phyloP scores from a whole-genome alignment of 1,139 yeast genomes.

The Diutina siamensis region DNA sequence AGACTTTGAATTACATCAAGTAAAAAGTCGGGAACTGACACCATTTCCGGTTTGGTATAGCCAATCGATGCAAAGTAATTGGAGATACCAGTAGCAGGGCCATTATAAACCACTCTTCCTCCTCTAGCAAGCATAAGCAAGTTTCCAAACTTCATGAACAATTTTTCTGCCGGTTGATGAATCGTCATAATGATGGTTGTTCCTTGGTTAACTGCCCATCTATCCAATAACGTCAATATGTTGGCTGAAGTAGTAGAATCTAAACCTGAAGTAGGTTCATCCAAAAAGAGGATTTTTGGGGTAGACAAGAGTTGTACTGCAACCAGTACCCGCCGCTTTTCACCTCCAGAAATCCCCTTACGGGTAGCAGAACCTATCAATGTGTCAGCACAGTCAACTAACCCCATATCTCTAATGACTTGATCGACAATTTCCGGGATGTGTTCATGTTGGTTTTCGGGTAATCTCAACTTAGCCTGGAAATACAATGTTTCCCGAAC shows the following conservation, averaged over 20 bases:
- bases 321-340: constrained; percentile 3
- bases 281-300: constrained; percentile 2
- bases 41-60: neutral
- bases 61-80: neutral
- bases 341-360: constrained; percentile 6
- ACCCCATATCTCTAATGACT: neutral
- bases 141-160: neutral
- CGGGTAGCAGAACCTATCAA: constrained; percentile 1
- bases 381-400: constrained; percentile 3
- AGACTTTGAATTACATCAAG: neutral
- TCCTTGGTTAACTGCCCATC: neutral
- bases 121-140: constrained; percentile 2
- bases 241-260: neutral
- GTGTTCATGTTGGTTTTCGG: neutral
- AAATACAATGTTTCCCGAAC: constrained; percentile 3
- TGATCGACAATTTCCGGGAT: neutral
- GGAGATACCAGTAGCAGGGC: neutral
- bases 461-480: constrained; percentile 2
- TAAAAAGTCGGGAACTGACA: neutral
- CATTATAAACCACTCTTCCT: constrained; percentile 3
- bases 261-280: constrained; percentile 2
- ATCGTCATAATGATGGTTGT: constrained; percentile 4
- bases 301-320: neutral
- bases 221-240: neutral
- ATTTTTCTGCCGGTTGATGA: constrained; percentile 1